Evolutionary conservation across 208 protist genomes (phyloP).

Genomic region (Crithidia thermophila): DNA sequence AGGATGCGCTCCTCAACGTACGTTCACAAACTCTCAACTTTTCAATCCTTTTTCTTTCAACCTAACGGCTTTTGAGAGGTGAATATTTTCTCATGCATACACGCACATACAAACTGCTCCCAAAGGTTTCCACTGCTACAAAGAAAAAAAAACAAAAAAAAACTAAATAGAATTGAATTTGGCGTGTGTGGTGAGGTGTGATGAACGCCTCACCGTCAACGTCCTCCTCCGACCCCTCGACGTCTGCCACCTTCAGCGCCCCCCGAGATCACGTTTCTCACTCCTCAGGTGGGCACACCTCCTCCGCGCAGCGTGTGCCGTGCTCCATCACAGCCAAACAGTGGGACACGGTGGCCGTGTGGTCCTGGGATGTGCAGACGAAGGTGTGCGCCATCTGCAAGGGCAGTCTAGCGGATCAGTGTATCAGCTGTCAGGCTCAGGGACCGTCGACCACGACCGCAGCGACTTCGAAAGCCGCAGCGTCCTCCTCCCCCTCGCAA

Average conservation of each 20-base stretch:
- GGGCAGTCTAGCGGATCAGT: constrained; percentile 96
- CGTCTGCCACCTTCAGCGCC: not conserved
- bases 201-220: not conserved
- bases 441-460: not conserved
- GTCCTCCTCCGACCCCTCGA: not conserved
- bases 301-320: not conserved
- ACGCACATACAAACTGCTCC: not conserved
- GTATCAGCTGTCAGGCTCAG: constrained; percentile 96
- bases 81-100: no score
- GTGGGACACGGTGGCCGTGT: constrained; percentile 97
- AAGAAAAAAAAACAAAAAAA: not conserved
- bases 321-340: constrained; percentile 84
- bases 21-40: not conserved
- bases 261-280: no score
- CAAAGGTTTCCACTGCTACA: not conserved
- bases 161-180: not conserved
- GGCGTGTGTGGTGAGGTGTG: not conserved
- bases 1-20: no score
- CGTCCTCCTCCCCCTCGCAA: not conserved
- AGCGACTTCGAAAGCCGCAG: not conserved
- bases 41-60: not conserved
- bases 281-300: no score
- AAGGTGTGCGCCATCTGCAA: constrained; percentile 98
- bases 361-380: constrained; percentile 95
- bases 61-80: not conserved